Percentiles rank a stretch among this genome's conserved stretches.
phyloP scores from a whole-genome alignment of 2,329 filamentous ascomycete genomes.

The Septoria petroselini region DNA sequence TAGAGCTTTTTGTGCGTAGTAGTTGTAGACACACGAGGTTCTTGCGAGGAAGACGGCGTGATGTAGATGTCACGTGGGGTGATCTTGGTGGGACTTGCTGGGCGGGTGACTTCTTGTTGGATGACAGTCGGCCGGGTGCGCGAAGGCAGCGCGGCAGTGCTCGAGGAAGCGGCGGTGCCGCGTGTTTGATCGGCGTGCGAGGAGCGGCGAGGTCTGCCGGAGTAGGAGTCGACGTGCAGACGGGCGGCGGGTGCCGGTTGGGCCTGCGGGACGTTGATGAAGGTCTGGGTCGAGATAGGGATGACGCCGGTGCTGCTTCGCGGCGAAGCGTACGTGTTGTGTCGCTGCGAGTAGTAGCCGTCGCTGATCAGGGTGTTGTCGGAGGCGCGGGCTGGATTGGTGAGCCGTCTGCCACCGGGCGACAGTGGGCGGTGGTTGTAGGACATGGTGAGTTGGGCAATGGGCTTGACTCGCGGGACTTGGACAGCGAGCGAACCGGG shows the following conservation, averaged over 20 bases:
- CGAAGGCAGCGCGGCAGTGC: conserved; percentile 29
- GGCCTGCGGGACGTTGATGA: conserved; percentile 32
- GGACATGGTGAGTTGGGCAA: conserved; percentile 33
- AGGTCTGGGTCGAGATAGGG: conserved; percentile 39
- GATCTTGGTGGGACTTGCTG: conserved; percentile 44
- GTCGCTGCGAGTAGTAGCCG: conserved; percentile 29
- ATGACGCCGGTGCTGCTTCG: conserved; percentile 39
- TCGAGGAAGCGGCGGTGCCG: conserved; percentile 27
- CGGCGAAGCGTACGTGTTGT: conserved; percentile 35
- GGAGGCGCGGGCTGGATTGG: conserved; percentile 34
- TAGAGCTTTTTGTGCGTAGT: conserved; percentile 49
- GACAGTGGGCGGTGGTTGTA: conserved; percentile 37
- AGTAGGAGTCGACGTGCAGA: conserved; percentile 45
- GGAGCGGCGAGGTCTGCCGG: conserved; percentile 46
- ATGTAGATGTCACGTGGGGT: conserved; percentile 41
- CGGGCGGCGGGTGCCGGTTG: conserved; percentile 18
- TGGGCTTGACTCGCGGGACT: conserved; percentile 26
- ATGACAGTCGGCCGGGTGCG: conserved; percentile 39
- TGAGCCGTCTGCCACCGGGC: conserved; percentile 37
- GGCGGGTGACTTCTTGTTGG: conserved; percentile 36
- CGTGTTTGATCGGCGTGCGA: conserved; percentile 43
- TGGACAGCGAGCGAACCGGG: conserved; percentile 20
- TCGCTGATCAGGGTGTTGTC: conserved; percentile 35
- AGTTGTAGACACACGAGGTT: conserved; percentile 30
- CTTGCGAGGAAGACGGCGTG: conserved; percentile 37